Base-by-base conservation (phyloP, 1,284 basidiomycete genomes). In the Ganoderma lingzhi region DNA sequence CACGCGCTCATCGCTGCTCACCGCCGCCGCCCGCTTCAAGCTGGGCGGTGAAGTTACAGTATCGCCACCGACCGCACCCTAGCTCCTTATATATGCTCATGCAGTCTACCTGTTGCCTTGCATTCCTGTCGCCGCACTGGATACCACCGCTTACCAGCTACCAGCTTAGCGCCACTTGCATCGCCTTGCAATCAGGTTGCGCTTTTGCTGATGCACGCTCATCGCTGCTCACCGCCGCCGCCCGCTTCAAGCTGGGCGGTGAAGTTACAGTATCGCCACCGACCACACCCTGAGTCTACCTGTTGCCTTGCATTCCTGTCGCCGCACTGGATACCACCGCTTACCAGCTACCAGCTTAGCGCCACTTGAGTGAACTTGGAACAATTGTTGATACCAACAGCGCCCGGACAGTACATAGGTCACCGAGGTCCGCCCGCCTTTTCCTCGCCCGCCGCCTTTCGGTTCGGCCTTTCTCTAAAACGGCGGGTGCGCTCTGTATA, bases 401-500 rank as follows among this genome's bases (percentile, higher is more conserved):
- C 56, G 53, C 51, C 62, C 69, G 69, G 71, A 51, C 37, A 72
- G 42, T 56, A 37, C 37, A 28, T 39, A 39, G 42, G 48, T 66
- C 23, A 41, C 71, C 69, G 71, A 64, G 71, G 17, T 72, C 71
- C 71, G 66, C 28, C 68, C 71, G 69, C 56, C 30, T 6, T 44
- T 55, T 37, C 48, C 19, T 14, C 60, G 17, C 39, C 44, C 58
- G 51, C 61, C 48, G 15, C 44, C 41, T 10, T 39, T 48, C 51
- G 32, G 28, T 65, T 44, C 61, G 32, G 67, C 44, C 2, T 51
- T 45, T 45, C 39, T 42, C 17, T 39, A 53, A 37, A 42, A 23
- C 6, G n/a, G 64, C 65, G 39, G 44, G 8, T 17, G 14, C 35
- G 35, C 42, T 51, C 39, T 4, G 59, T 60, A 62, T 71, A 66